Evolutionary conservation across 345 rosid species (phyloP), one percentile per base, ranked within the genome.

Genomic region (Eucalyptus fibrosa): DNA sequence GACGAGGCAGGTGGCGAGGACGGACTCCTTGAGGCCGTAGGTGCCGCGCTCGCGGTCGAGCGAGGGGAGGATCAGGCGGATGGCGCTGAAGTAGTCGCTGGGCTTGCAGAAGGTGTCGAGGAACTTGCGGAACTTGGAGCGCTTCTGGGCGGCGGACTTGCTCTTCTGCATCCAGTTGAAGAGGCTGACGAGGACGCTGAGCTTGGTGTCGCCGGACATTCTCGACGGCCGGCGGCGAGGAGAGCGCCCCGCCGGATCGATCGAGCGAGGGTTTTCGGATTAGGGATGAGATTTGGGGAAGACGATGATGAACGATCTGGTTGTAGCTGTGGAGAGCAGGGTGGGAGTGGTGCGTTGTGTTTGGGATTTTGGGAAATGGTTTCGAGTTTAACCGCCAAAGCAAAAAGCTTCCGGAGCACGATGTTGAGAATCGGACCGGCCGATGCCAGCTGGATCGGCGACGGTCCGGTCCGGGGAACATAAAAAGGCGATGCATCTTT

Each of bases 1-100:
- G 90, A 97, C 92, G 67, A 97, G 97, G 92, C 92, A 94, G 62
- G 94, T 93, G 90, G 99, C 97, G 89, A 97, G 99, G 19, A 97
- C 99, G 7, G 98, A 96, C 91, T 97, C 99, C 90, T 97, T 97
- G 90, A 97, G 98, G 28, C 99, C 99, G 77, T 97, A 97, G 77
- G 94, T 92, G 37, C 99, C 98, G 32, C 99, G 94, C 92, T 97
- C 99, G 19, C 99, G 91, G 85, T 97, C 99, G 65, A 97, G 97
- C 37, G 93, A 88, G 1, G 99, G 99, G 3, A 97, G 97, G 90
- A 97, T 94, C n/a, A 97, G 92, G 5, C 99, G 93, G 40, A 97
- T 92, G 9, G 99, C 93, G 91, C 90, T 88, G 95, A 95, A 97
- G 94, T 95, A 95, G 86, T 94, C 97, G 59, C 90, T 50, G 32